A percentile compares a stretch with the other conserved stretches of the same genome.
phyloP scores from a whole-genome alignment of 805 yeast species.

The Millerozyma miso region DNA sequence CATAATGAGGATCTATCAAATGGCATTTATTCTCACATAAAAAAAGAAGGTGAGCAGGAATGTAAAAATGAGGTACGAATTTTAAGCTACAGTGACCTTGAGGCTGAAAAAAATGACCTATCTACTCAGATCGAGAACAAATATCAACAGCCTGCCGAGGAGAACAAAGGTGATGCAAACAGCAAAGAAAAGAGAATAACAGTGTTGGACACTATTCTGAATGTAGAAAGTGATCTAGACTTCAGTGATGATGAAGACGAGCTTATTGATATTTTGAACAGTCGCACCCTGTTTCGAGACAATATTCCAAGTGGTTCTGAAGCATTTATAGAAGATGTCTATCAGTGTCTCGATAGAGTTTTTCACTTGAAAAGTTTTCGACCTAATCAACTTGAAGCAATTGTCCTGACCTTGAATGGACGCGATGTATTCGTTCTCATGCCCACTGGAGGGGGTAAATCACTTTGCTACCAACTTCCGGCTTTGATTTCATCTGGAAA shows the following conservation, averaged over 20 bases:
- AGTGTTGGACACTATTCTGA: conserved; percentile 3
- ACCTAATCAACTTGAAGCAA: conserved; percentile 81
- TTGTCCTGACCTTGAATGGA: conserved; percentile 70
- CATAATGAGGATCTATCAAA: not conserved
- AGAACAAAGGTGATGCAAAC: not conserved
- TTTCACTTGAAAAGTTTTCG: conserved; percentile 71
- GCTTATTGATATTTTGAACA: conserved; percentile 15
- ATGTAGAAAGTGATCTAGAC: conserved; percentile 13
- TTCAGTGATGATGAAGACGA: conserved; percentile 36
- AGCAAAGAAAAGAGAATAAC: not conserved
- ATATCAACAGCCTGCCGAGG: not conserved
- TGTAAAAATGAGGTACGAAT: not conserved
- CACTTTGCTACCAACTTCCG: conserved; percentile 92
- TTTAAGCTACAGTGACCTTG: not conserved
- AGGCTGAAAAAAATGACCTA: not conserved
- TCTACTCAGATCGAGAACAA: not conserved
- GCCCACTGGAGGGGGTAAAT: conserved; percentile 99
- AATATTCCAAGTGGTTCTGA: conserved; percentile 27
- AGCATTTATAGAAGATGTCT: conserved; percentile 70
- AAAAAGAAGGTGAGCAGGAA: not conserved
- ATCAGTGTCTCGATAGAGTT: conserved; percentile 47
- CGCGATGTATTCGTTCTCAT: conserved; percentile 89
- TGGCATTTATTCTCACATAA: not conserved
- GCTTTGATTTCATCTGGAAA: conserved; percentile 74
- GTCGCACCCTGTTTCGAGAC: conserved; percentile 15